phyloP scores from a whole-genome alignment of 805 yeast species.

The Torulaspora microellipsoides region DNA sequence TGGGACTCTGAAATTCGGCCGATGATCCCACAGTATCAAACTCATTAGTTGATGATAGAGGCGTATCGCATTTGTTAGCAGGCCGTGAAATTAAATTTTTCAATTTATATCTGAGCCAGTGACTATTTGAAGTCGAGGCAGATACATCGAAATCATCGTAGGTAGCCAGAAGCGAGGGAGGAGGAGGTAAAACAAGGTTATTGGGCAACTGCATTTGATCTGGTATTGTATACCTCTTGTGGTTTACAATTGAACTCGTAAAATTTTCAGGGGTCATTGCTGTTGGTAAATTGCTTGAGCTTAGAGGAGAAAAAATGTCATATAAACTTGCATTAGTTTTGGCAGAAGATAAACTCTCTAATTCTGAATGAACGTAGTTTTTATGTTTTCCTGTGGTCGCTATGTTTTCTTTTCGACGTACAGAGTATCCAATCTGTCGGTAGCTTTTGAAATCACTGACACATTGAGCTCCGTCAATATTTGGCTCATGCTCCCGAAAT shows the following conservation, averaged over 20 bases:
- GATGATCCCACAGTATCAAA: slow-evolving; percentile 11
- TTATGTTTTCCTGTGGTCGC: too few relatives aligned
- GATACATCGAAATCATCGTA: slow-evolving; percentile 6
- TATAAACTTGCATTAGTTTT: not conserved
- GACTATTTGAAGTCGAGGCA: not conserved
- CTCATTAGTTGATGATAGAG: not conserved
- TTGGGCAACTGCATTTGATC: not conserved
- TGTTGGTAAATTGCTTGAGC: slow-evolving; percentile 10
- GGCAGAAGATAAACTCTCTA: too few relatives aligned
- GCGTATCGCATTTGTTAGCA: slow-evolving; percentile 1
- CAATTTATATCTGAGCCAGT: slow-evolving; percentile 6
- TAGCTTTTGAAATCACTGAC: not conserved
- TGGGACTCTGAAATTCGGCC: slow-evolving; percentile 9
- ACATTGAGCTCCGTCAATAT: not conserved
- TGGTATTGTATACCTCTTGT: not conserved
- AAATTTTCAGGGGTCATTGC: slow-evolving; percentile 11
- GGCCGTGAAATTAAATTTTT: slow-evolving; percentile 7
- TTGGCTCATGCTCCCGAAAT: slow-evolving; percentile 7
- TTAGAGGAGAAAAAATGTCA: slow-evolving; percentile 11
- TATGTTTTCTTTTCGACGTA: too few relatives aligned
- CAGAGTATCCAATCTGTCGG: too few relatives aligned
- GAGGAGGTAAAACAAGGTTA: slow-evolving; percentile 9
- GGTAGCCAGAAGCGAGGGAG: slow-evolving; percentile 10
- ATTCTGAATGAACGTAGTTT: too few relatives aligned
- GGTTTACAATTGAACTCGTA: not conserved